phyloP scores from a whole-genome alignment of 306 rosid species.

The Bauhinia variegata region DNA sequence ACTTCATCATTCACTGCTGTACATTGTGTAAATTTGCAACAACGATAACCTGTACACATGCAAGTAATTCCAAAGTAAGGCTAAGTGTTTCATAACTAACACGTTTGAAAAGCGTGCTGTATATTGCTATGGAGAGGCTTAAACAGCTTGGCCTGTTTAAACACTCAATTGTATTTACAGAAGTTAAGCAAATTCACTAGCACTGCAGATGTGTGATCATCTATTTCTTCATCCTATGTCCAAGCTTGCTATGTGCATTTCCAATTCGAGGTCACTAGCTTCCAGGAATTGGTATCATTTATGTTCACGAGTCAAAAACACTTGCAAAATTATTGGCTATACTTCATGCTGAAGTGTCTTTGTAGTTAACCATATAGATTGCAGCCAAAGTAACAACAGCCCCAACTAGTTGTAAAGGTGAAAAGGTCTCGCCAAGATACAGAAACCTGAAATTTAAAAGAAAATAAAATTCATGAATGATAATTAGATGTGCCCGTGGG shows the following conservation, averaged over 20 bases:
- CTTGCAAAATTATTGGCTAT: background rate
- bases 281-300: constrained; percentile 16
- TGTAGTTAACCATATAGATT: constrained; percentile 85
- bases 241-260: constrained; percentile 26
- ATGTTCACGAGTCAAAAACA: constrained; percentile 25
- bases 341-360: constrained; percentile 53
- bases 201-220: constrained; percentile 7
- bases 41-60: no score
- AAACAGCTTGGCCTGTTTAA: no score
- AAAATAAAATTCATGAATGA: constrained; percentile 16
- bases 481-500: background rate
- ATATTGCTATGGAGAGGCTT: no score
- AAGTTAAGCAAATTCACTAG: constrained; percentile 4
- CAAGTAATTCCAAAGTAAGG: no score
- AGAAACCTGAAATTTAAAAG: constrained; percentile 60
- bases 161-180: constrained; percentile 26
- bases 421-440: constrained; percentile 86
- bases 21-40: no score
- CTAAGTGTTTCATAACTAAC: no score
- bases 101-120: background rate
- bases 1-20: no score
- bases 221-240: background rate
- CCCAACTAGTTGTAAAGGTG: constrained; percentile 86
- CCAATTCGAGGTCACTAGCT: constrained; percentile 28
- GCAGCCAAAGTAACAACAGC: constrained; percentile 74